Base-by-base conservation (phyloP, 2,329 filamentous ascomycete species). In the Tolypocladium guangdongense region DNA sequence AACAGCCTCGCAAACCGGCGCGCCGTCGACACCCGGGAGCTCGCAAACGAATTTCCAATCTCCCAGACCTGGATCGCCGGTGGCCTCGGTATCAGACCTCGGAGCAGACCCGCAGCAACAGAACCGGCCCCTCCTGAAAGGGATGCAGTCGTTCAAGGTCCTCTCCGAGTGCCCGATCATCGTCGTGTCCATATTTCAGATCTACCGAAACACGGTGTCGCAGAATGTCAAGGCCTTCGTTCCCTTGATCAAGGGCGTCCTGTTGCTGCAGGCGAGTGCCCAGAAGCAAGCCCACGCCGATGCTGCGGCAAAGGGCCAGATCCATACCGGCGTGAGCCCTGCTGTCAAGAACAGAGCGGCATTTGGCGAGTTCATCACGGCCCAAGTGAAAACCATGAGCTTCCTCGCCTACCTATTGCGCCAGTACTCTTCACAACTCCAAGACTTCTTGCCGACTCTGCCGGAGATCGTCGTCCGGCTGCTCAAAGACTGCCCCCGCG, bases 111-210 rank as follows among this genome's bases (percentile, higher is more conserved):
- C 77, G n/a, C 86, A 90, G 62, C 89, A 92, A 64, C 86, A 90
- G 62, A 89, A 72, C 53, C 84, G 91, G 55, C 87, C 89, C 49
- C 71, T 99, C 36, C 75, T 91, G 52, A 95, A 90, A 70, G 93
- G 93, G 33, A 96, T 96, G 89, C 90, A 96, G 67, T 99, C 93
- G 1, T 99, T 99, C 80, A 99, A 97, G 69, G 92, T 99, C 27
- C 80, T 99, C 5, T 90, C 92, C 1, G 93, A 99, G 68, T 99
- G 93, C 62, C 93, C 93, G 0, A 99, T 99, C 51, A 97, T 99
- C 41, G 93, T 99, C 4, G 93, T 99, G 1, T 97, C 92, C 4
- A 89, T 99, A 59, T 97, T 99, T 68, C 93, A 99, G 71, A 87
- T 92, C 6, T 93, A 99, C 63, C 83, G 91, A 49, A 76, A 72